Evolutionary conservation across 2,329 filamentous ascomycete genomes (phyloP).

Genomic region (Xylariales sp.): DNA sequence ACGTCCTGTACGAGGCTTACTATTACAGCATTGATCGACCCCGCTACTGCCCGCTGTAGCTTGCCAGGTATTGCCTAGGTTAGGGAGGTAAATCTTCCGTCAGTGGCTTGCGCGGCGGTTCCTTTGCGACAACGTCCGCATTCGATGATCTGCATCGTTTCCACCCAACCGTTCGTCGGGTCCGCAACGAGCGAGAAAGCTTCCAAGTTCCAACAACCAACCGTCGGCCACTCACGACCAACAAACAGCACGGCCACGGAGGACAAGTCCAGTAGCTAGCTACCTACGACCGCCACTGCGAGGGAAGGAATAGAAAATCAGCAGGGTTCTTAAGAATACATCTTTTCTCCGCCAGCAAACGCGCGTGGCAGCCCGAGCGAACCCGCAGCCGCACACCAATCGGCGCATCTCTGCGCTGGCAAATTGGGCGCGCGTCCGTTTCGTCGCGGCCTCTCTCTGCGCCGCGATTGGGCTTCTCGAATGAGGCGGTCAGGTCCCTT

Average conservation of each 20-base stretch:
- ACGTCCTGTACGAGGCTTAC: neutral
- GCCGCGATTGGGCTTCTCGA: slow-evolving; percentile 25
- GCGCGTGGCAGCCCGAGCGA: slow-evolving; percentile 30
- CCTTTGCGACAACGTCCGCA: slow-evolving; percentile 20
- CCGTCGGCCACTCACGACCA: neutral
- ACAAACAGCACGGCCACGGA: neutral
- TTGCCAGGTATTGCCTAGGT: neutral
- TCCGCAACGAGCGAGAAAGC: neutral
- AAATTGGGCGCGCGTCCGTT: slow-evolving; percentile 31
- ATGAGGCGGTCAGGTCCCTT: slow-evolving; percentile 20
- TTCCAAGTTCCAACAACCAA: neutral
- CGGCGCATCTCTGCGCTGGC: slow-evolving; percentile 36
- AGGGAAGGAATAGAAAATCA: no score
- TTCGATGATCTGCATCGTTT: slow-evolving; percentile 28
- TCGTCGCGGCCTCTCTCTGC: slow-evolving; percentile 8
- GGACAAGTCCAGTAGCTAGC: neutral
- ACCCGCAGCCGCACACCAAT: slow-evolving; percentile 20
- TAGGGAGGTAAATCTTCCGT: slow-evolving; percentile 1
- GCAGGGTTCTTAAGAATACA: slow-evolving; percentile 7
- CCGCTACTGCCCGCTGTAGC: neutral
- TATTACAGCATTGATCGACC: neutral
- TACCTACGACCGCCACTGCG: neutral
- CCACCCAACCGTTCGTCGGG: slow-evolving; percentile 19
- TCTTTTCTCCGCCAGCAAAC: neutral
- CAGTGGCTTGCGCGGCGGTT: slow-evolving; percentile 19